Percentiles rank a stretch among this genome's conserved stretches.
phyloP scores from a whole-genome alignment of 1,139 yeast genomes.

The Pichia sp. region DNA sequence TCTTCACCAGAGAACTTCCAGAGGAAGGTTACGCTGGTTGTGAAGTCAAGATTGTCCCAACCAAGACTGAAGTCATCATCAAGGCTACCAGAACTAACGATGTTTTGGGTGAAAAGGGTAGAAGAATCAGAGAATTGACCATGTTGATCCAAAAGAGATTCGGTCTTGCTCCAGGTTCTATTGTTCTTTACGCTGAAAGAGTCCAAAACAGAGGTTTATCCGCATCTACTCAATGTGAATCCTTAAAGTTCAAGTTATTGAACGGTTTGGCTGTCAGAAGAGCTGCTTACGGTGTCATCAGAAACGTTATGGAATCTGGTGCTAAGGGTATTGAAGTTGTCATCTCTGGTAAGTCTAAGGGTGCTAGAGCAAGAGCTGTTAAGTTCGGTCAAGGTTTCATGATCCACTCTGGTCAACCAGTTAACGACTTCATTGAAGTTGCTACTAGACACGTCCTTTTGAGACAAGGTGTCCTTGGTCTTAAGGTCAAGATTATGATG shows the following conservation, averaged over 20 bases:
- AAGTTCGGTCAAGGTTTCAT: constrained; percentile 99
- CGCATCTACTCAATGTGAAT: constrained; percentile 99
- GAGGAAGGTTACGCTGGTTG: constrained; percentile 99
- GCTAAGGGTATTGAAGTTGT: constrained; percentile 99
- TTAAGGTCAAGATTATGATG: constrained; percentile 98
- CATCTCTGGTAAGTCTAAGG: constrained; percentile 98
- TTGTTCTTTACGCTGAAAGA: constrained; percentile 97
- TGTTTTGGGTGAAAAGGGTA: constrained; percentile 99
- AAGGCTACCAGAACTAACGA: constrained; percentile 99
- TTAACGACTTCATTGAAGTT: constrained; percentile 94
- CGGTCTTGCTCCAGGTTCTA: constrained; percentile 91
- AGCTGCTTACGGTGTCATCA: constrained; percentile 99
- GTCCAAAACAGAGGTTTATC: constrained; percentile 99
- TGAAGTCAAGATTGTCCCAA: constrained; percentile 98
- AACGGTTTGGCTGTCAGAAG: constrained; percentile 99
- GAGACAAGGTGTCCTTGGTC: constrained; percentile 99
- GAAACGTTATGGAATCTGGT: constrained; percentile 99
- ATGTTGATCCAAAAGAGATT: constrained; percentile 98
- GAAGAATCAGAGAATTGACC: constrained; percentile 99
- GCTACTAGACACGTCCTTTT: constrained; percentile 99
- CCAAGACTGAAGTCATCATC: constrained; percentile 96
- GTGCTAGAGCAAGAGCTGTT: constrained; percentile 99
- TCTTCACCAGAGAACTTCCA: constrained; percentile 99
- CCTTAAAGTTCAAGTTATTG: constrained; percentile 95
- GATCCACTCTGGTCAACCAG: constrained; percentile 99